Percentiles rank a stretch among this genome's conserved stretches.
Conservation (phyloP, 768 basidiomycete species). For the Russula olivacea region DNA sequence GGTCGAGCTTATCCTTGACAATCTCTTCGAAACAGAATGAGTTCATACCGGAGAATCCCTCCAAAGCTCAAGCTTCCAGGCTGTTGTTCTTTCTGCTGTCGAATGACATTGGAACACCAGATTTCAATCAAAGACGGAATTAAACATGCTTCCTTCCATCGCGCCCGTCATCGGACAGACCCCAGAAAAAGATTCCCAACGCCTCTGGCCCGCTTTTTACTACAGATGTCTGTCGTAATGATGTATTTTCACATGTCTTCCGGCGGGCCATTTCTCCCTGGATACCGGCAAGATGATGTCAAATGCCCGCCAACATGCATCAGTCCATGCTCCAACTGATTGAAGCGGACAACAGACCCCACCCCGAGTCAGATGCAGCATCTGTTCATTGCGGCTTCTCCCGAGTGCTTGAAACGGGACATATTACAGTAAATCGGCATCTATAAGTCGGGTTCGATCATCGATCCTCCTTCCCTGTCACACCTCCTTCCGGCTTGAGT, state of each 20-base stretch:
- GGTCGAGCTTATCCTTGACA: not conserved
- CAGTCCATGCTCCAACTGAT: not conserved
- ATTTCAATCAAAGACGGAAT: not conserved
- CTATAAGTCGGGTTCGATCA: too few relatives aligned
- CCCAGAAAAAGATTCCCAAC: not conserved
- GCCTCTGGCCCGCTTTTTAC: not conserved
- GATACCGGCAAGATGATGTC: not conserved
- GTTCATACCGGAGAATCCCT: not conserved
- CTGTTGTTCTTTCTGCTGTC: not conserved
- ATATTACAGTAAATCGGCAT: too few relatives aligned
- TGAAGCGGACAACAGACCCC: not conserved
- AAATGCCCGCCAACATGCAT: not conserved
- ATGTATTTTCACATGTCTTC: not conserved
- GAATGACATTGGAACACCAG: not conserved
- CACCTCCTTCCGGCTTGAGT: too few relatives aligned
- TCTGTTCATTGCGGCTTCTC: too few relatives aligned
- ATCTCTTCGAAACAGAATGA: not conserved
- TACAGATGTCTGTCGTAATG: not conserved
- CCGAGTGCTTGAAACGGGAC: too few relatives aligned
- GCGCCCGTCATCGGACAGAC: not conserved
- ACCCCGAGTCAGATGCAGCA: too few relatives aligned
- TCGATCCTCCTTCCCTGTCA: too few relatives aligned
- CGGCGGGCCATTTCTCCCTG: not conserved
- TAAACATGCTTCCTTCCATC: not conserved
- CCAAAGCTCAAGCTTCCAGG: not conserved